These are phyloP conservation scores for Psilocybe azurescens DNA, from an alignment of 768 basidiomycete species.

Conservation along the genomic window DNA sequence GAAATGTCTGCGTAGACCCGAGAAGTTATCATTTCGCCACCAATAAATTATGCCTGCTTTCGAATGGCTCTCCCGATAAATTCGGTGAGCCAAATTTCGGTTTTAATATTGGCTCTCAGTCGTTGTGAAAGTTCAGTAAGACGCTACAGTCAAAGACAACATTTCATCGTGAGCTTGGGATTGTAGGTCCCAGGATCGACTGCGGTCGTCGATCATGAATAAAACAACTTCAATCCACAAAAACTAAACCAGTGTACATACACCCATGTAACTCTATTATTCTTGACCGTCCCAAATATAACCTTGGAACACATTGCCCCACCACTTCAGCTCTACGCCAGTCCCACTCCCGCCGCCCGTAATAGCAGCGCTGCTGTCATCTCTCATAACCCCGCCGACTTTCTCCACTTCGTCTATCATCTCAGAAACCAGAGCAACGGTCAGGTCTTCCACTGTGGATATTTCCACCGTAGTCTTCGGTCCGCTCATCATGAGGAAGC, in stretches of 20 bases:
- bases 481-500: slow-evolving; percentile 54
- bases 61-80: not conserved
- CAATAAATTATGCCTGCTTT: not conserved
- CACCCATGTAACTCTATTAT: slow-evolving; percentile 17
- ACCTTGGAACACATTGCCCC: slow-evolving; percentile 65
- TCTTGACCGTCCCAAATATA: slow-evolving; percentile 79
- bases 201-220: no score
- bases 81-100: not conserved
- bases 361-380: slow-evolving; percentile 57
- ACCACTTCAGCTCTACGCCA: slow-evolving; percentile 74
- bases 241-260: not conserved
- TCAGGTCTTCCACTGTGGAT: slow-evolving; percentile 69
- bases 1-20: not conserved
- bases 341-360: slow-evolving; percentile 48
- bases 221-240: no score
- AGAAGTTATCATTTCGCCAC: not conserved
- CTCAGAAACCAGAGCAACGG: slow-evolving; percentile 76
- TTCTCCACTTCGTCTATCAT: slow-evolving; percentile 79
- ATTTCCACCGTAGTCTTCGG: slow-evolving; percentile 71
- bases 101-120: not conserved
- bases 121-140: not conserved
- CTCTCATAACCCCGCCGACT: slow-evolving; percentile 75
- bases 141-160: not conserved
- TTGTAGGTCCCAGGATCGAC: not conserved
- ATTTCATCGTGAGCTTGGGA: not conserved